A percentile compares a stretch with the other conserved stretches of the same genome.
Evolutionary conservation across 345 rosid genomes (phyloP).

Genomic region (Iberis pinnata): DNA sequence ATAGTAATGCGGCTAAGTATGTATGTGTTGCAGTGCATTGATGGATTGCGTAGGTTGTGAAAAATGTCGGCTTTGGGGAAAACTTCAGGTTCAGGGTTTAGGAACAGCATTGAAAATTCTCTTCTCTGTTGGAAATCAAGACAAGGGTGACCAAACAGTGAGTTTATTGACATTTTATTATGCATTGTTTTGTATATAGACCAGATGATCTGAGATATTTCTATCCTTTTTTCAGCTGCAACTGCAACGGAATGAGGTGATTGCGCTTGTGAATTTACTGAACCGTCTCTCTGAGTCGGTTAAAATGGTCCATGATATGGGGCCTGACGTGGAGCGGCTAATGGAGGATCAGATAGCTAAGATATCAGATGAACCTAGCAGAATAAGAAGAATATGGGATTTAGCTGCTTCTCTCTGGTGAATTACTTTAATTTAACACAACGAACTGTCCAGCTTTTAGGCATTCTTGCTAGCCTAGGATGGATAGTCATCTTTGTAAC

Average conservation of each 20-base stretch:
- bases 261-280: conserved; percentile 52
- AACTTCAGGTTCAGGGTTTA: conserved; percentile 94
- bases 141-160: conserved; percentile 43
- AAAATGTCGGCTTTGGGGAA: conserved; percentile 97
- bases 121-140: conserved; percentile 62
- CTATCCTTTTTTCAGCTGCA: conserved; percentile 25
- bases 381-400: conserved; percentile 27
- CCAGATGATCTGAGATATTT: neutral
- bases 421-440: too few species aligned
- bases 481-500: conserved; percentile 18
- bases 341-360: conserved; percentile 31
- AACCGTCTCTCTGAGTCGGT: conserved; percentile 54
- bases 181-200: neutral
- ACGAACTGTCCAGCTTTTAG: conserved; percentile 17
- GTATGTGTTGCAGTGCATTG: conserved; percentile 56
- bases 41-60: conserved; percentile 99
- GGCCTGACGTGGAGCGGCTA: conserved; percentile 39
- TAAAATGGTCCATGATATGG: conserved; percentile 46
- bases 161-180: conserved; percentile 29
- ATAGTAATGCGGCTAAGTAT: conserved; percentile 9
- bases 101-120: conserved; percentile 92
- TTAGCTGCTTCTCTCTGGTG: conserved; percentile 28
- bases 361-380: conserved; percentile 14
- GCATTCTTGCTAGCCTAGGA: neutral
- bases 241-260: conserved; percentile 57